Base-by-base conservation (phyloP, 768 basidiomycete species). In the Hypsizygus marmoreus region DNA sequence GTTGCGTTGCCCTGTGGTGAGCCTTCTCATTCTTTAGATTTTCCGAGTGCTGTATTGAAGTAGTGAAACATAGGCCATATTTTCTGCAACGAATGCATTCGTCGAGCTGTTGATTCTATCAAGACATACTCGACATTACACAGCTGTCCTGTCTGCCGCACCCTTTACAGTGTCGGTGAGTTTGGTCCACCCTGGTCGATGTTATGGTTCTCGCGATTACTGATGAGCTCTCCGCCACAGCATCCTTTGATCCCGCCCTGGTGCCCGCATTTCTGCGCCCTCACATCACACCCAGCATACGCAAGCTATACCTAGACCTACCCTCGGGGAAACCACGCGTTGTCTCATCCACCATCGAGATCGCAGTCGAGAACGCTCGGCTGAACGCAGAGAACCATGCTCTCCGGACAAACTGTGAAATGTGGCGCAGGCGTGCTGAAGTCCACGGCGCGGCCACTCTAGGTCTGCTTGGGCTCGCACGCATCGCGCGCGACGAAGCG, bases 1-100 rank as follows among this genome's bases (percentile, higher is more conserved):
- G 79, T 82, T 3, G 76, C 75, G 9, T 55, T 84, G 1, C 83
- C 84, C 30, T 87, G 85, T 60, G 84, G 85, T 86, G 55, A 43
- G 79, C 58, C 23, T 33, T 22, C 49, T 17, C 24, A 22, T 43
- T 34, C 11, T 26, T 17, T 44, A 5, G 28, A n/a, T 20, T 45
- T 17, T 25, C 31, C 33, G 40, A 40, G 4, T 23, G 25, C 35
- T 40, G 25, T 14, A 47, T 47, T 44, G 29, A 45, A 25, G 4
- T 30, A 11, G 14, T 26, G 25, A 6, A 31, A 37, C 16, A 22
- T 23, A 81, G 85, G 85, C 11, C 84, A 87, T 54, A 67, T 86
- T 30, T 85, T 84, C 59, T 86, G 85, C 61, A 70, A 74, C 43
- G 70, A 74, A 34, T 87, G 85, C 51, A 71, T 86, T 26, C 61